Percentiles rank a stretch among this genome's conserved stretches.
These are phyloP conservation scores for Aphanocladium album DNA, from an alignment of 2,329 filamentous ascomycete species.

Conservation along the genomic window DNA sequence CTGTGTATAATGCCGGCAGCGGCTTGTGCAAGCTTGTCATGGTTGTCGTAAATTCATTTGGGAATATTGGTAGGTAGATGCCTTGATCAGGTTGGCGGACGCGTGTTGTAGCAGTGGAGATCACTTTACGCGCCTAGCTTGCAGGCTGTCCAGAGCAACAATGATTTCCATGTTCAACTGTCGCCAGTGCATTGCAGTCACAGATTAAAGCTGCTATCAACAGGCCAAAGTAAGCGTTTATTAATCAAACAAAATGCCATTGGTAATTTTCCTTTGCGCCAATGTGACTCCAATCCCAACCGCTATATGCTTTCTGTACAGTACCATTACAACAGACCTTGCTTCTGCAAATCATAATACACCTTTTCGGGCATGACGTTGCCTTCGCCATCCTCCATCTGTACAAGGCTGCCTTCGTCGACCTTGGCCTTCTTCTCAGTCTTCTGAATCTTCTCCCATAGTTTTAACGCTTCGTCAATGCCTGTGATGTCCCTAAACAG, in stretches of 20 bases:
- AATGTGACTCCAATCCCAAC: slow-evolving; percentile 1
- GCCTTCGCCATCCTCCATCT: slow-evolving; percentile 97
- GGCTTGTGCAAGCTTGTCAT: slow-evolving; percentile 44
- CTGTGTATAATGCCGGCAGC: slow-evolving; percentile 87
- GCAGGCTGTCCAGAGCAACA: too few species aligned
- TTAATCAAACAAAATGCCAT: not conserved
- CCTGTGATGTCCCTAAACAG: slow-evolving; percentile 91
- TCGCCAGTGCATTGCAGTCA: not conserved
- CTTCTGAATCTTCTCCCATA: slow-evolving; percentile 91
- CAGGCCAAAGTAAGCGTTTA: too few species aligned
- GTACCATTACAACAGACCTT: slow-evolving; percentile 64
- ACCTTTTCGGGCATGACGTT: slow-evolving; percentile 99
- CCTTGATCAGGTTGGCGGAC: not conserved
- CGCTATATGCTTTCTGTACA: slow-evolving; percentile 10
- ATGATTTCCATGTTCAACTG: not conserved
- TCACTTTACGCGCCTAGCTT: not conserved
- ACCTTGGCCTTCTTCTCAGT: slow-evolving; percentile 75
- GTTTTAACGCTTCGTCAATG: slow-evolving; percentile 79
- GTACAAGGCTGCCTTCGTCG: slow-evolving; percentile 77
- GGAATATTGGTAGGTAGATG: not conserved
- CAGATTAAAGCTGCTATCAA: too few species aligned
- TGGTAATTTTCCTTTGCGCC: slow-evolving; percentile 1
- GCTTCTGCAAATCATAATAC: slow-evolving; percentile 90
- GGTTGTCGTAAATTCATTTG: slow-evolving; percentile 15
- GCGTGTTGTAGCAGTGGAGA: not conserved